These are phyloP conservation scores for Gracilaria vermiculophylla DNA, from an alignment of 23 red algal genomes.

Conservation along the genomic window DNA sequence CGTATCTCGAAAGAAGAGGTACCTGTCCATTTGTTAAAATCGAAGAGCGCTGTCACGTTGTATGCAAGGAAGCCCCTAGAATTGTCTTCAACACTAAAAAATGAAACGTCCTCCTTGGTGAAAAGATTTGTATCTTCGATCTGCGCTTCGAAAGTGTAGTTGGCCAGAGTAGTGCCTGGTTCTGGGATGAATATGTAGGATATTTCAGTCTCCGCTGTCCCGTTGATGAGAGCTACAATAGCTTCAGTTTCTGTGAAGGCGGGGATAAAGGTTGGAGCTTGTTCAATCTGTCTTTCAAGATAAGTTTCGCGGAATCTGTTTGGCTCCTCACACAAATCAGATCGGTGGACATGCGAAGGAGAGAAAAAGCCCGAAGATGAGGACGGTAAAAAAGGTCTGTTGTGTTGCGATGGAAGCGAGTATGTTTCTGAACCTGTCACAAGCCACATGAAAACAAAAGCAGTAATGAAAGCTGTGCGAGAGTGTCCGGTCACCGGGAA, in stretches of 20 bases:
- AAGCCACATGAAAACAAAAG: neutral
- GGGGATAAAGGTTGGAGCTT: neutral
- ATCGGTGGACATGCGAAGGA: neutral
- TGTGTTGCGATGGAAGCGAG: neutral
- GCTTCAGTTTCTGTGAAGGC: neutral
- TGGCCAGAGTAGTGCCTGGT: neutral
- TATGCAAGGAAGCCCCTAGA: conserved; percentile 5
- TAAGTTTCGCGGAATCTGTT: neutral
- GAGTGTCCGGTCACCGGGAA: neutral
- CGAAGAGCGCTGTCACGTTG: conserved; percentile 51
- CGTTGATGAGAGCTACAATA: conserved; percentile 27
- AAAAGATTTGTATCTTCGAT: conserved; percentile 19
- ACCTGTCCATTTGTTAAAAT: conserved; percentile 54
- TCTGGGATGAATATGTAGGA: conserved; percentile 18
- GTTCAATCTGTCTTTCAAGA: neutral
- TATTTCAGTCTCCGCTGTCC: neutral
- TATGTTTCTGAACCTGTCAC: neutral
- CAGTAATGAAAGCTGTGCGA: neutral
- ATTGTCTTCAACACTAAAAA: conserved; percentile 28
- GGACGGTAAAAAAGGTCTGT: neutral
- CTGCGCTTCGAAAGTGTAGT: conserved; percentile 11
- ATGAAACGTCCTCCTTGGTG: conserved; percentile 1
- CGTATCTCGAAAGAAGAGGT: conserved; percentile 22
- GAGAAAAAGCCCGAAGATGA: neutral
- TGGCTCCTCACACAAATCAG: conserved; percentile 12